These are phyloP conservation scores for Pistacia integerrima DNA, from an alignment of 345 rosid species.

Conservation along the genomic window DNA sequence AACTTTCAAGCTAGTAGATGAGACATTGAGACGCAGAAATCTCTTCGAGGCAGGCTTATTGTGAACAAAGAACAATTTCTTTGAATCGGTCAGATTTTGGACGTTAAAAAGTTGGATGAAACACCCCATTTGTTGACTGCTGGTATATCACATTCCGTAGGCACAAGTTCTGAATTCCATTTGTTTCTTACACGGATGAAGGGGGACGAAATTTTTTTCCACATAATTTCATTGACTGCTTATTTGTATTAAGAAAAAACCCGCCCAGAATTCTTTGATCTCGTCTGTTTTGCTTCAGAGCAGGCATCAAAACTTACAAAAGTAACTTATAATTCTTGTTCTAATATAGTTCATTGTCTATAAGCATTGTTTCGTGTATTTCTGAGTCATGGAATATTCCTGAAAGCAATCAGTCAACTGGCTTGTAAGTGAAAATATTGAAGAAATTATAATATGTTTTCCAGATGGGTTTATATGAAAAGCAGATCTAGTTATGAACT, in stretches of 20 bases:
- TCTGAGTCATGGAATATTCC: neutral
- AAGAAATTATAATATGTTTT: no score
- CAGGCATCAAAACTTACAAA: slow-evolving; percentile 13
- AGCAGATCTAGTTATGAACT: neutral
- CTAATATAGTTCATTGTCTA: slow-evolving; percentile 12
- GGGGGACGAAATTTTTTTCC: slow-evolving; percentile 15
- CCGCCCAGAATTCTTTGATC: neutral
- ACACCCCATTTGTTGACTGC: slow-evolving; percentile 16
- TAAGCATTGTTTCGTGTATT: neutral
- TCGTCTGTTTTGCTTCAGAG: neutral
- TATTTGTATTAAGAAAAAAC: slow-evolving; percentile 20
- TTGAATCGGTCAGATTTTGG: slow-evolving; percentile 22
- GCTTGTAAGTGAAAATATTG: neutral
- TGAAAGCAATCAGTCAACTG: neutral
- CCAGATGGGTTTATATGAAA: neutral
- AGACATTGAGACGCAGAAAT: slow-evolving; percentile 88
- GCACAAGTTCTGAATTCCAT: slow-evolving; percentile 28
- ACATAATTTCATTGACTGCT: slow-evolving; percentile 15
- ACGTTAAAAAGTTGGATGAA: slow-evolving; percentile 13
- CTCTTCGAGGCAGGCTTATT: slow-evolving; percentile 91
- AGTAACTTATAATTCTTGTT: slow-evolving; percentile 10
- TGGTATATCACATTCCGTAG: slow-evolving; percentile 24
- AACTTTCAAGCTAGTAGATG: slow-evolving; percentile 97
- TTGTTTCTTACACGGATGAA: slow-evolving; percentile 14
- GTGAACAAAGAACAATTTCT: slow-evolving; percentile 32